Evolutionary conservation across 257 asterid genomes (phyloP), one percentile per base, ranked within the genome.

Genomic region (Solanum bulbocastanum): DNA sequence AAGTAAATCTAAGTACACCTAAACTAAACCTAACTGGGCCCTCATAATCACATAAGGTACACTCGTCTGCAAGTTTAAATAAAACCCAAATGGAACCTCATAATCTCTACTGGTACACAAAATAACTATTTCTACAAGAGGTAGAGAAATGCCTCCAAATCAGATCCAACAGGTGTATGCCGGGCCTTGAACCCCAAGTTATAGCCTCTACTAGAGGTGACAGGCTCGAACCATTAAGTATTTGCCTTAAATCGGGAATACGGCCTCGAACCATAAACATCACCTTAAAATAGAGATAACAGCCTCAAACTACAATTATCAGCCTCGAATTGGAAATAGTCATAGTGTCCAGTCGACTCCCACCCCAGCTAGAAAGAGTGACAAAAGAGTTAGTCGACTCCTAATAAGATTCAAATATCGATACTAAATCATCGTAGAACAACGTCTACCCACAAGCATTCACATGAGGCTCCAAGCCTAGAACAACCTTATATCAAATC

Each of bases 201-300:
- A 56, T 56, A 20, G 0, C 65, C n/a, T 56, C 11, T 56, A 56
- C 0, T 56, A 20, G 25, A 56, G 10, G 65, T 56, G 10, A 56
- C n/a, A 56, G 0, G 25, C 65, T 56, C 11, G 5, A 56, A 20
- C 25, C n/a, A 49, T 56, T 18, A 56, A 56, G 5, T 1, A 56
- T 56, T 56, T 5, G 20, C 58, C 58, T 46, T 46, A 46, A 46
- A 46, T 46, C 3, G 8, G 7, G 65, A 56, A 56, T 56, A 56
- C 10, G 2, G 2, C 65, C 65, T 56, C 65, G 4, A 56, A 56
- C 65, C 25, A 20, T 56, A 20, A 56, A 56, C 2, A 56, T 0
- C n/a, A 0, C n/a, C 65, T 56, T 0, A 56, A 56, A 18, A 2
- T 56, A 0, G 4, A 18, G n/a, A 20, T 56, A 56, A 0, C 1